phyloP scores from a whole-genome alignment of 768 basidiomycete genomes.

The Butyriboletus loyo region DNA sequence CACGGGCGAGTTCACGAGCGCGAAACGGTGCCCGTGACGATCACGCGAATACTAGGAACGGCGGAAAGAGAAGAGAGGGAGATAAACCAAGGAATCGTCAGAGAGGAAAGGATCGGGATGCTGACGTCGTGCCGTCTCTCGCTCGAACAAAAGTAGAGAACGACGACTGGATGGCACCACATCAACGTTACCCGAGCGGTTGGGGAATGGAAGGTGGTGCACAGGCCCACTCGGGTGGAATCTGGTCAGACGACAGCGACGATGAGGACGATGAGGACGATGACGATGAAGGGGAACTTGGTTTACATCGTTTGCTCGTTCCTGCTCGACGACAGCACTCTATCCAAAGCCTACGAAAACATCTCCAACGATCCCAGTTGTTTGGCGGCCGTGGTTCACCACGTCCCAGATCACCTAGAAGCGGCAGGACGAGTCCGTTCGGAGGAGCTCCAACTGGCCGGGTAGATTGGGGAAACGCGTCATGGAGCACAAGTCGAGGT shows the following conservation, averaged over 20 bases:
- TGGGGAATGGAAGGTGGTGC: constrained; percentile 28
- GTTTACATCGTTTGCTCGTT: constrained; percentile 64
- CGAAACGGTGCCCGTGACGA: constrained; percentile 25
- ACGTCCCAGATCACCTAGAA: constrained; percentile 13
- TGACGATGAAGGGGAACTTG: constrained; percentile 57
- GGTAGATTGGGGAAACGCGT: constrained; percentile 18
- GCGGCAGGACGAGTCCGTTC: constrained; percentile 18
- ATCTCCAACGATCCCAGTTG: constrained; percentile 39
- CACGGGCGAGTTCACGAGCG: constrained; percentile 51
- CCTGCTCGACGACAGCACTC: constrained; percentile 72
- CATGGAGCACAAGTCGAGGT: constrained; percentile 21
- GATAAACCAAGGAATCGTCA: constrained; percentile 19
- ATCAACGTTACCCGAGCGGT: constrained; percentile 33
- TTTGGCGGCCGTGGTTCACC: constrained; percentile 12
- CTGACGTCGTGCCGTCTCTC: constrained; percentile 52
- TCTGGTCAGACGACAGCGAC: constrained; percentile 25
- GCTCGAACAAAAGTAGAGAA: constrained; percentile 60
- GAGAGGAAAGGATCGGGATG: constrained; percentile 30
- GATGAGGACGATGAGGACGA: constrained; percentile 38
- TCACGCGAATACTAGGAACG: constrained; percentile 6
- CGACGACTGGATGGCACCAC: constrained; percentile 46
- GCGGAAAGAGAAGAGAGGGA: constrained; percentile 25
- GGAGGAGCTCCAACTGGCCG: constrained; percentile 1
- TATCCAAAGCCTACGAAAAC: constrained; percentile 66
- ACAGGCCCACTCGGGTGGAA: constrained; percentile 10